Conservation (phyloP, 1,284 basidiomycete species). For the Naganishia cerealis region DNA sequence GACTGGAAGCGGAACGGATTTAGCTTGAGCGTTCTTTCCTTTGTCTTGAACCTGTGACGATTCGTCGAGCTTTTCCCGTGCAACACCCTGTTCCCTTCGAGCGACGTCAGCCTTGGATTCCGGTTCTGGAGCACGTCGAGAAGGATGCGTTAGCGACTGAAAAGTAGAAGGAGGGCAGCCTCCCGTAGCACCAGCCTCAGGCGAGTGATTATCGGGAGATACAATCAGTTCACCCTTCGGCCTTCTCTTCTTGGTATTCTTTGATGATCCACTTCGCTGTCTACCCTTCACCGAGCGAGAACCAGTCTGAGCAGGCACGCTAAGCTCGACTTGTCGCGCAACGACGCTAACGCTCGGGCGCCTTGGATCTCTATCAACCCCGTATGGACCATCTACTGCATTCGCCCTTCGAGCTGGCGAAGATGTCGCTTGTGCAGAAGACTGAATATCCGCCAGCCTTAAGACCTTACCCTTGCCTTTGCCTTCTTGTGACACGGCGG, state of each 20-base stretch:
- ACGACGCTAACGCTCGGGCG: neutral
- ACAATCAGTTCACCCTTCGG: neutral
- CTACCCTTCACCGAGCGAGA: neutral
- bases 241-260: neutral
- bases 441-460: neutral
- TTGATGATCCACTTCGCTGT: neutral
- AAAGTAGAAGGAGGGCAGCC: neutral
- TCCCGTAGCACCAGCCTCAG: neutral
- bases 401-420: neutral
- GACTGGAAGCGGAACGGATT: neutral
- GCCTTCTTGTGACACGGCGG: neutral
- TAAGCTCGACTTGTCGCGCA: neutral
- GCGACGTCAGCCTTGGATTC: neutral
- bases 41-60: neutral
- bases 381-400: neutral
- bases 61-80: neutral
- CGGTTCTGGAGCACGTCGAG: neutral
- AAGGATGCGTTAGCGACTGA: neutral
- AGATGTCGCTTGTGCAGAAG: neutral
- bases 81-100: neutral
- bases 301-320: neutral
- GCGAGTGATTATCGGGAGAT: neutral
- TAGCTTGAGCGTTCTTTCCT: neutral
- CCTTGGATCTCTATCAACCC: too few species aligned
- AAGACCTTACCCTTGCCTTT: neutral